Base-by-base conservation (phyloP, 768 basidiomycete genomes). In the Psilocybe azurescens region DNA sequence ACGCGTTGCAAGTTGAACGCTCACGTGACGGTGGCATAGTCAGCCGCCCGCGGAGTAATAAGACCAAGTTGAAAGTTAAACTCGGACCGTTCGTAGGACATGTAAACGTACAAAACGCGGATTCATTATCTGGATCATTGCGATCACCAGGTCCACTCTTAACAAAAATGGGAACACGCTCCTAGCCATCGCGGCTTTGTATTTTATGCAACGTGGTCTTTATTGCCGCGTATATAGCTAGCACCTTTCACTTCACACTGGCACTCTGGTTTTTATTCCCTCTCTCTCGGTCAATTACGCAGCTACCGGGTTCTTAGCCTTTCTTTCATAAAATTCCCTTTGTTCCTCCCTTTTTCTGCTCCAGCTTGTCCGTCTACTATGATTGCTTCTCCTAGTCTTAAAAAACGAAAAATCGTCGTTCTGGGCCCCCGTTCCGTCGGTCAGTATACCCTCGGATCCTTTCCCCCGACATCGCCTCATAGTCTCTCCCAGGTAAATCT, bases 361-460 rank as follows among this genome's bases (percentile, higher is more conserved):
- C n/a, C 18, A 28, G 13, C 20, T 56, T 8, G 7, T 24, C 18
- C 9, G 4, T 32, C 36, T 20, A 36, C 33, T 7, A 62, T 57
- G 60, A 18, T 49, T 24, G 16, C 4, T 14, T 44, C 3, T 20
- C 20, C 44, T 54, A 36, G 29, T 58, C 75, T 90, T 71, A 88
- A 82, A 74, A 89, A 88, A 77, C 83, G 93, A 69, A 94, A 91
- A 78, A 93, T 95, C 60, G 91, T 88, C 52, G 88, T 94, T 58
- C 85, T 95, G 30, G 93, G 93, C 62, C 86, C 91, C 55, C 89
- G 91, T 67, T 91, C 90, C 69, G 93, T 95, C 70, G 93, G 93
- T 93, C 63, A 71, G 88, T 75, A 47, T 61, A 36, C 20, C 20
- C 30, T 39, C 14, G 66, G 18, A 59, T 53, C 59, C 70, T 51